A percentile compares a stretch with the other conserved stretches of the same genome.
Conservation (phyloP, 2,329 filamentous ascomycete genomes). For the Ceratocystis cubensis region DNA sequence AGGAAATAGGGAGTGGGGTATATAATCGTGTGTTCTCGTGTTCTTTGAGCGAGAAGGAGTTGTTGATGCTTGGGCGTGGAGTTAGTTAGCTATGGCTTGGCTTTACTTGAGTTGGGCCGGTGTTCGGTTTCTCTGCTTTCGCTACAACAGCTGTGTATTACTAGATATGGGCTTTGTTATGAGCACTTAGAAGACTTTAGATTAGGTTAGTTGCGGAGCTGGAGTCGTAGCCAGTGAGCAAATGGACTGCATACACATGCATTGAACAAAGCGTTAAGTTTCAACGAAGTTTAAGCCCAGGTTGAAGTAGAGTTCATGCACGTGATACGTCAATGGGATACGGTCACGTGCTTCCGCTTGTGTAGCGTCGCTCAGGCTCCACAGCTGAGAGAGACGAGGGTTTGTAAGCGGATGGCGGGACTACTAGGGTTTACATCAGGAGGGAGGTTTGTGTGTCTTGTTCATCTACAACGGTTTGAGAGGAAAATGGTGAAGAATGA, state of each 20-base stretch:
- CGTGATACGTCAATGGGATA: background rate
- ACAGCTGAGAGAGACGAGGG: background rate
- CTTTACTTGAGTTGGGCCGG: background rate
- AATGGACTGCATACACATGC: background rate
- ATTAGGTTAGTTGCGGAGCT: too few species aligned
- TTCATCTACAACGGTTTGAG: too few species aligned
- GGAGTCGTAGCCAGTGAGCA: background rate
- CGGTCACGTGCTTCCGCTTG: background rate
- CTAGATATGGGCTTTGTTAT: background rate
- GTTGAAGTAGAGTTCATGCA: conserved; percentile 4
- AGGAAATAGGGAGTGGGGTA: too few species aligned
- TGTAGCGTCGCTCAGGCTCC: background rate
- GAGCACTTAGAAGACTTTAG: background rate
- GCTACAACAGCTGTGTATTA: background rate
- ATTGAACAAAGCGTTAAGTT: background rate
- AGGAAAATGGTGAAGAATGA: too few species aligned
- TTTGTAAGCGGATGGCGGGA: background rate
- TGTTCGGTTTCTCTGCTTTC: background rate
- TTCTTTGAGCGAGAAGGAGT: too few species aligned
- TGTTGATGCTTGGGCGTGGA: too few species aligned
- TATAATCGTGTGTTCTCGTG: too few species aligned
- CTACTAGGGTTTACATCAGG: background rate
- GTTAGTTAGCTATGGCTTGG: background rate
- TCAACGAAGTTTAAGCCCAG: background rate
- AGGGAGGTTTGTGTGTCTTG: background rate